Evolutionary conservation across 495 filamentous ascomycete species (phyloP), one percentile per base, ranked within the genome.

Genomic region (Tuber aestivum): DNA sequence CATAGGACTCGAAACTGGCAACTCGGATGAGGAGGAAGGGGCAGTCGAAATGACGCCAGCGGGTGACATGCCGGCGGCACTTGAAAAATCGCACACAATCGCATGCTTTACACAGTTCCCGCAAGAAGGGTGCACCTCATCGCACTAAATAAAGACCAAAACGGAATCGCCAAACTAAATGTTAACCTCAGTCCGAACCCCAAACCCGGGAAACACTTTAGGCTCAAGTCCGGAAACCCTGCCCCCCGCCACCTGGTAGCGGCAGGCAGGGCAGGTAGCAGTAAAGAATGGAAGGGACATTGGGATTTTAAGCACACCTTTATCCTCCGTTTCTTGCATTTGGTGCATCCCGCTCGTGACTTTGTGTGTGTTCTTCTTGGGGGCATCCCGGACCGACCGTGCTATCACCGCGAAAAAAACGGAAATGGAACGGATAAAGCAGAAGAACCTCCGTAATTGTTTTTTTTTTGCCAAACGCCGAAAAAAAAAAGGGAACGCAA

Each of bases 91-190:
- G 82, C 89, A 91, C 32, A 83, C 79, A 21, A 91, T 89, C 61
- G 88, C 89, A 83, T 91, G 89, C 76, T 90, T 91, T 41, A 86
- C 81, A 83, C 89, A 91, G 80, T 90, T 90, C 61, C 88, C 87
- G 76, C 89, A 91, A 23, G 85, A 79, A 0, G 89, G 89, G 83
- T 90, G 89, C 12, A 89, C 84, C 79, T 90, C 89, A 80, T 91
- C 89, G 84, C 89, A 91, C 87, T 90, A 82, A 70, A 48, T 37
- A 27, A 27, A 65, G 56, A 65, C 56, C 27, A 56, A 18, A 72
- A 37, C 68, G 41, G 73, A 37, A 48, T 73, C 70, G 75, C 70
- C 69, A 70, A 71, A 70, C 56, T 27, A 65, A 7, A 65, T 35
- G 56, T 65, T 35, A 65, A 18, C 56, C 12, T 14, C 27, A 18